Base-by-base conservation (phyloP, 2,329 filamentous ascomycete species). In the Diaporthe australafricana region DNA sequence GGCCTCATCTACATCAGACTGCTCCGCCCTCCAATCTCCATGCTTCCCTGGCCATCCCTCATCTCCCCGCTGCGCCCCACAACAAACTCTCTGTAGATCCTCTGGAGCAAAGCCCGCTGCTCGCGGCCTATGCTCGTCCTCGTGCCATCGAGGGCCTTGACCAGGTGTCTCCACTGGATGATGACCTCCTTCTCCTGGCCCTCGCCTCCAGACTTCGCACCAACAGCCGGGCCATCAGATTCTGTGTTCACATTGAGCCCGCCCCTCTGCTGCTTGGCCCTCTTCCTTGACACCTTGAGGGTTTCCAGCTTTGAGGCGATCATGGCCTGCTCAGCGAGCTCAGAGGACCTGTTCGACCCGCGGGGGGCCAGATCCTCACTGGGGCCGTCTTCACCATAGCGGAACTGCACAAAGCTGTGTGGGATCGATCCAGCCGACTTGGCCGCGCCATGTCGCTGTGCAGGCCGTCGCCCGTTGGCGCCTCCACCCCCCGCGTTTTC, bases 51-150 rank as follows among this genome's bases (percentile, higher is more conserved):
- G 1, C 96, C 96, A 81, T 93, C 96, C 73, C 92, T 94, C 94
- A 99, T 95, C 85, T 98, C 95, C 9, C 96, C 96, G 81, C 95
- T 98, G 76, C 96, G 88, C 0, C 95, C 95, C 5, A 94, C 93
- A 0, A 98, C 92, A 85, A 99, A 99, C 83, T 99, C 96, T 20
- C 88, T 87, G 80, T 99, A 99, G 73, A 99, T 98, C 50, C 89
- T 89, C 77, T 90, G 87, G 75, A 99, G 82, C 72, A 96, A 86
- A 74, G 84, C 87, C 77, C 91, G 89, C 83, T 99, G 96, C 72
- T 94, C 89, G 3, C 86, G 85, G 79, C 93, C 94, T 76, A 98
- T 97, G 81, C 94, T 97, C 27, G 94, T 90, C 75, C 95, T 87
- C 5, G 96, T 98, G 62, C 85, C 92, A 27, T 89, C 88, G 70